Conservation (phyloP, 345 rosid genomes). For the Eucalyptus pumila region DNA sequence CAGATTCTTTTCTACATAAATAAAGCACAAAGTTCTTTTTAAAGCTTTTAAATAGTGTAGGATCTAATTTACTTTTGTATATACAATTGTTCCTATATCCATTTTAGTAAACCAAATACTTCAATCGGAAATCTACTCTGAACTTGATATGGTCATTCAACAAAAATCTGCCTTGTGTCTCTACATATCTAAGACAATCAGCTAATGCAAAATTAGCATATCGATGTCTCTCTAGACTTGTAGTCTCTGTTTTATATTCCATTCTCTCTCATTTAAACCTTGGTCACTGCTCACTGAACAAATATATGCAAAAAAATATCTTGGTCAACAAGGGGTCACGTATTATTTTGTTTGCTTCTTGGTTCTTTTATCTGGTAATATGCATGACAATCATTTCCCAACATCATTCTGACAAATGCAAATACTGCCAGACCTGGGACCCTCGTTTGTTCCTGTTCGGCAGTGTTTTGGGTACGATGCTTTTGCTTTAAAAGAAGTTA, state of each 20-base stretch:
- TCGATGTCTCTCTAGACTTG: not conserved
- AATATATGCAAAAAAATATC: no score
- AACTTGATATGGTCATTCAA: not conserved
- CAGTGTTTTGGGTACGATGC: not conserved
- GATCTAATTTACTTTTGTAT: no score
- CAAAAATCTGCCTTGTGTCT: not conserved
- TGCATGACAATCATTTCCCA: not conserved
- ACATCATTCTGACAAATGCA: not conserved
- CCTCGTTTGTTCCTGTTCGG: not conserved
- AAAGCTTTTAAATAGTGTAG: no score
- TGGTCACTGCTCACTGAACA: not conserved
- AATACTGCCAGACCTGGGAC: not conserved
- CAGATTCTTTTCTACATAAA: no score
- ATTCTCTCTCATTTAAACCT: no score
- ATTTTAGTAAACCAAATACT: not conserved
- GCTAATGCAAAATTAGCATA: not conserved
- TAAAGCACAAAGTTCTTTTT: no score
- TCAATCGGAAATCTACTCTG: not conserved
- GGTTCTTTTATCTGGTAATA: not conserved
- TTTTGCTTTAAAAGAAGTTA: not conserved
- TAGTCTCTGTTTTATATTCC: not conserved
- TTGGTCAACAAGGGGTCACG: not conserved
- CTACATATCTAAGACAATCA: not conserved
- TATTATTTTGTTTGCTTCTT: not conserved
- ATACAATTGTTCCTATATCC: not conserved